A percentile compares a stretch with the other conserved stretches of the same genome.
Conservation (phyloP, 768 basidiomycete genomes). For the Termitomyces sp. region DNA sequence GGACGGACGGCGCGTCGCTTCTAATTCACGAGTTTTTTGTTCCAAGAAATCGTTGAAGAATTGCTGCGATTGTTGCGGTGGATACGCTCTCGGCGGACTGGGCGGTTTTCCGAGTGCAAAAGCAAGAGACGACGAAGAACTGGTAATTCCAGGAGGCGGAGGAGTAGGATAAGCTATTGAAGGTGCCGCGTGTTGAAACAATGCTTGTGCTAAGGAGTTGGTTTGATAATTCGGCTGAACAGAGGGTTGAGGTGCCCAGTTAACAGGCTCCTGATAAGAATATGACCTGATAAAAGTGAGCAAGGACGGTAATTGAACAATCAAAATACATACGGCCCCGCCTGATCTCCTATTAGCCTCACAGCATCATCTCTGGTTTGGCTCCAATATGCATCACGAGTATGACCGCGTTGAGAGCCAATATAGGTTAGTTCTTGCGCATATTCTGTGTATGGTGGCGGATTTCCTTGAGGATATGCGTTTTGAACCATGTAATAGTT, state of each 20-base stretch:
- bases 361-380: constrained; percentile 55
- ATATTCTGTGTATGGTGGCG: constrained; percentile 64
- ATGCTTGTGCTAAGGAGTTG: constrained; percentile 53
- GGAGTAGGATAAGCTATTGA: constrained; percentile 67
- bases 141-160: constrained; percentile 57
- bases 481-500: constrained; percentile 37
- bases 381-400: constrained; percentile 60
- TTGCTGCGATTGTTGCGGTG: constrained; percentile 51
- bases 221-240: constrained; percentile 50
- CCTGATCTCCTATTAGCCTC: constrained; percentile 51
- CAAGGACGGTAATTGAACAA: constrained; percentile 11
- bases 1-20: constrained; percentile 17
- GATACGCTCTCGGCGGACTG: constrained; percentile 28
- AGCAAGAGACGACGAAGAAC: constrained; percentile 73
- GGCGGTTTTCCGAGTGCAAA: constrained; percentile 53
- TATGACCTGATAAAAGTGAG: constrained; percentile 29
- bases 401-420: constrained; percentile 38
- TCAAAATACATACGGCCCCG: constrained; percentile 37
- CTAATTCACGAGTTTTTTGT: constrained; percentile 44
- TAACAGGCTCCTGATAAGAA: constrained; percentile 34
- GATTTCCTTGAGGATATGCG: constrained; percentile 33
- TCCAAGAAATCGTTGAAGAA: constrained; percentile 69
- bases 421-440: constrained; percentile 56
- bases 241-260: constrained; percentile 36
- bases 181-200: constrained; percentile 62